Base-by-base conservation (phyloP, 2,329 filamentous ascomycete species). In the Apiospora marii region DNA sequence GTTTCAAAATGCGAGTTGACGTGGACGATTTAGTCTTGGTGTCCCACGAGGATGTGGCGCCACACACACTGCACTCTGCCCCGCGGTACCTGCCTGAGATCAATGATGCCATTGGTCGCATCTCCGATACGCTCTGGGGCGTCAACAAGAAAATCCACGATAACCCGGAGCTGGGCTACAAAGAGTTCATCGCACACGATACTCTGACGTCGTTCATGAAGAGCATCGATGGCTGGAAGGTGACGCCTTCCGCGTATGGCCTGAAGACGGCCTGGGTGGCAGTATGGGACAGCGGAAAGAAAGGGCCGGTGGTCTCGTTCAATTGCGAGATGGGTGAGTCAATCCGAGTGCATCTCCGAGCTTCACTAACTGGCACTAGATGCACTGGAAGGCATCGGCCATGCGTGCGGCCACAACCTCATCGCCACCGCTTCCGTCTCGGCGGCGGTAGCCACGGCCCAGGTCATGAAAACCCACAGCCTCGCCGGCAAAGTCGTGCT, bases 321-420 rank as follows among this genome's bases (percentile, higher is more conserved):
- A 87, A 86, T 68, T 84, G 81, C 44, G 85, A 87, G 73, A 87
- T 84, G 85, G 83, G 83, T 84, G 68, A 51, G 78, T 72, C 22
- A 19, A 22, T 22, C 58, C 16, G 3, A n/a, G 10, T n/a, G 1
- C 1, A 16, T 30, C 4, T 1, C n/a, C 19, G 22, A n/a, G 8
- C 8, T 24, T 2, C 14, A 41, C 58, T 41, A 53, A 58, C 1
- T 22, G 10, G 16, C 5, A 5, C 19, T 43, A 85, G 85, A 89
- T 75, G 86, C 86, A 3, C 81, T 89, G 4, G 85, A 86, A 1
- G 84, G 82, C 1, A 82, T 88, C 10, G 87, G 87, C 48, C 87
- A 89, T 75, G 86, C 86, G 10, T 89, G 87, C 71, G 87, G 88
- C 4, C 87, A 89, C 79, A 89, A 89, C 74, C 82, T 88, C 49